phyloP scores from a whole-genome alignment of 2,329 filamentous ascomycete species.

The Verticillium nonalfalfae region DNA sequence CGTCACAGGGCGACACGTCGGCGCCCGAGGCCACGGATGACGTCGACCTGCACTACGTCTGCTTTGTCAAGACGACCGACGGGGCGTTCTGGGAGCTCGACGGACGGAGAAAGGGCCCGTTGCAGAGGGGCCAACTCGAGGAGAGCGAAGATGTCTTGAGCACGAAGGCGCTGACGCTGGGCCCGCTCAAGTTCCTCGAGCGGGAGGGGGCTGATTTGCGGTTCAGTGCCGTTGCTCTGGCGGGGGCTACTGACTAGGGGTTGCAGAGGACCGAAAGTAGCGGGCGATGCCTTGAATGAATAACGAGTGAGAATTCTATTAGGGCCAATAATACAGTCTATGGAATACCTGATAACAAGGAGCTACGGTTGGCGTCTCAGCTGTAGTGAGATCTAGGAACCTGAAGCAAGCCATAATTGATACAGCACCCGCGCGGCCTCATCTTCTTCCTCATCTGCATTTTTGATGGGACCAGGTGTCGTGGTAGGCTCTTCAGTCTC shows the following conservation, averaged over 20 bases:
- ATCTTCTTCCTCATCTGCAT: background rate
- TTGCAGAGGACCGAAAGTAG: too few species aligned
- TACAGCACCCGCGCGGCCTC: background rate
- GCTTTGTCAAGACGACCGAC: slow-evolving; percentile 73
- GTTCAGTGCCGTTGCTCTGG: slow-evolving; percentile 53
- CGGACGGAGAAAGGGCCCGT: slow-evolving; percentile 50
- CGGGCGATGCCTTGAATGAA: too few species aligned
- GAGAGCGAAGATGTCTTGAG: slow-evolving; percentile 67
- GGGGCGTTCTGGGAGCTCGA: slow-evolving; percentile 58
- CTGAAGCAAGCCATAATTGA: background rate
- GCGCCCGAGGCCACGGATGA: slow-evolving; percentile 74
- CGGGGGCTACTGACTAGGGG: slow-evolving; percentile 39
- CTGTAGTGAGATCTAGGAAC: background rate
- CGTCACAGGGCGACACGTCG: slow-evolving; percentile 67
- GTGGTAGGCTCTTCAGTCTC: background rate
- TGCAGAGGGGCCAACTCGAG: slow-evolving; percentile 47
- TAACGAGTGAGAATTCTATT: background rate
- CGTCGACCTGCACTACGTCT: slow-evolving; percentile 93
- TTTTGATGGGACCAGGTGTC: background rate
- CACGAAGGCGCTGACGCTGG: slow-evolving; percentile 66
- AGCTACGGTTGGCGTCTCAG: background rate
- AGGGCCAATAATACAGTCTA: background rate
- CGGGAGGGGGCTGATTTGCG: slow-evolving; percentile 49
- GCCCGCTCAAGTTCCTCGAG: slow-evolving; percentile 52
- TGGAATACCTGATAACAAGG: background rate